Conservation (phyloP, 202 grass and related monocot genomes). For the Tripidium arundinaceum region DNA sequence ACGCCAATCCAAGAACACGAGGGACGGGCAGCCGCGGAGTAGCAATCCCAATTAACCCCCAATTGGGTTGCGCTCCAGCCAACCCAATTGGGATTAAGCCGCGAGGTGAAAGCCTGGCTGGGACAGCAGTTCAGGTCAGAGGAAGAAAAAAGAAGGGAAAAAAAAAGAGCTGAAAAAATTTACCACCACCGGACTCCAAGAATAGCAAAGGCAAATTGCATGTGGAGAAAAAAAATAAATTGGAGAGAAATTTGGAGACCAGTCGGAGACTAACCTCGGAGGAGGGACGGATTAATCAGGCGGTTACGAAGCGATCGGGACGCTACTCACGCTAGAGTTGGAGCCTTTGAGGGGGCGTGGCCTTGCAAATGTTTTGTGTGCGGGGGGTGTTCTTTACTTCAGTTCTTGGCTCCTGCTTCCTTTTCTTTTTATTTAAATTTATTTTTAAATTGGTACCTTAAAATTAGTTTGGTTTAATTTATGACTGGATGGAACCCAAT, state of each 20-base stretch:
- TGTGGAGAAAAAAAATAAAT: neutral
- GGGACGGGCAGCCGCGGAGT: constrained; percentile 18
- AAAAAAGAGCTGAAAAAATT: constrained; percentile 26
- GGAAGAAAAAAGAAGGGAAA: neutral
- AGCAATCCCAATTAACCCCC: constrained; percentile 39
- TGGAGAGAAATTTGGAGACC: constrained; percentile 40
- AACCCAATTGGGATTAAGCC: constrained; percentile 52
- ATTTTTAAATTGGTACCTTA: neutral
- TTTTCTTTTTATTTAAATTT: neutral
- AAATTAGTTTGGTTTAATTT: constrained; percentile 4
- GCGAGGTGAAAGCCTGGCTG: constrained; percentile 40
- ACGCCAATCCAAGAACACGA: constrained; percentile 37
- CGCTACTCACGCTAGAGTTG: neutral
- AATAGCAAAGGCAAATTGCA: constrained; percentile 38
- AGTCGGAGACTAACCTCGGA: constrained; percentile 45
- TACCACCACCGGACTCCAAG: constrained; percentile 42
- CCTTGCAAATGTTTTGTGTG: constrained; percentile 32
- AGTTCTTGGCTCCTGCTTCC: constrained; percentile 27
- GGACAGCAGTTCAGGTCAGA: constrained; percentile 42
- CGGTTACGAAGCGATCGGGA: constrained; percentile 40
- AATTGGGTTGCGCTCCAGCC: constrained; percentile 38
- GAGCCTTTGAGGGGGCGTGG: neutral
- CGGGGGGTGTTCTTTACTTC: constrained; percentile 27
- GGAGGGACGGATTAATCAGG: constrained; percentile 39
- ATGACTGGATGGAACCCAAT: neutral